Evolutionary conservation across 1,284 basidiomycete species (phyloP).

Genomic region (Ustilago bromivora): DNA sequence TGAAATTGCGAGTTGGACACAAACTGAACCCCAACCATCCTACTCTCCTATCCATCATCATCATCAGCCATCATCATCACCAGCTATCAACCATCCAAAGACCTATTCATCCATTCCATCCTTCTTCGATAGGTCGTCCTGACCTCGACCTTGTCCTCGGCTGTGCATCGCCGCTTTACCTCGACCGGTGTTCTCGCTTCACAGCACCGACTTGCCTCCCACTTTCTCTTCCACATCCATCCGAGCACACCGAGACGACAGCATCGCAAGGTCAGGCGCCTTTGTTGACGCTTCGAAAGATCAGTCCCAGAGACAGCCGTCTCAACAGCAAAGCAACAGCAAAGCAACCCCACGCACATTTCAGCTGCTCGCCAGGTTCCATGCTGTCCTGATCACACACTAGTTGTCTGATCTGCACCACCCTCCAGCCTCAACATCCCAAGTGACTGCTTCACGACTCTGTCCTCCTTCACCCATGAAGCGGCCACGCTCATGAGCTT

Average conservation of each 20-base stretch:
- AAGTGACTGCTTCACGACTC: not conserved
- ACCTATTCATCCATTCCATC: not conserved
- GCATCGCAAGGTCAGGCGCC: not conserved
- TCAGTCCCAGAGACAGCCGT: not conserved
- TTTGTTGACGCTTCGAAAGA: not conserved
- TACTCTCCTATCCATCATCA: not conserved
- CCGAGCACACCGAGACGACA: not conserved
- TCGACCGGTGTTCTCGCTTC: not conserved
- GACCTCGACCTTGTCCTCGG: not conserved
- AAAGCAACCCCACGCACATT: not conserved
- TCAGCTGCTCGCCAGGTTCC: not conserved
- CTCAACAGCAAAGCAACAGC: not conserved
- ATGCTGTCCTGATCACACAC: not conserved
- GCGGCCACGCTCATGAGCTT: constrained; percentile 4
- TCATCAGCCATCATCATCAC: too few relatives aligned
- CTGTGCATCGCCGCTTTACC: not conserved
- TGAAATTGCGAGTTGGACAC: not conserved
- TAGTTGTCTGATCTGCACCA: not conserved
- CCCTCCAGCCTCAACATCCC: not conserved
- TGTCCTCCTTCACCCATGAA: not conserved
- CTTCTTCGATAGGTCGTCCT: not conserved
- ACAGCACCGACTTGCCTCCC: not conserved
- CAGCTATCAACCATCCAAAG: not conserved
- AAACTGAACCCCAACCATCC: not conserved
- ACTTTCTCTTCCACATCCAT: not conserved